Conservation (phyloP, 2,329 filamentous ascomycete species). For the Albophoma yamanashiensis region DNA sequence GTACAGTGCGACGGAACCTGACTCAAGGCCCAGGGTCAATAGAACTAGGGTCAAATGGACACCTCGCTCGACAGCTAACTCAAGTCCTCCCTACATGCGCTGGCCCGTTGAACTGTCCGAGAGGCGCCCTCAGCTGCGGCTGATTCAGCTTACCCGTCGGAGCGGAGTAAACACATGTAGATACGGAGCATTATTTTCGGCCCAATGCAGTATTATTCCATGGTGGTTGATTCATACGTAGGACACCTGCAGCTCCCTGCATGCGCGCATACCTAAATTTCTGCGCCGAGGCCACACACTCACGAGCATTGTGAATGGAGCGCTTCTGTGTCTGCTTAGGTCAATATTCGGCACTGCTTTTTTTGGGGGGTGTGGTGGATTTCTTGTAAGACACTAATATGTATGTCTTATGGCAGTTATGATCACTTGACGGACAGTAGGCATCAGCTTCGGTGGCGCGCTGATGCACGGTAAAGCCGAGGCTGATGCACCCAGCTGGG, state of each 20-base stretch:
- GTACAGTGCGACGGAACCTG: not conserved
- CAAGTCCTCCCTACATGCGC: not conserved
- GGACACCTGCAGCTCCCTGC: not conserved
- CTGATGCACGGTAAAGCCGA: not conserved
- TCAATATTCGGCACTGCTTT: not conserved
- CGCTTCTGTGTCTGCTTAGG: not conserved
- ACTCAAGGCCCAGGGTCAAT: not conserved
- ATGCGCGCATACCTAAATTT: not conserved
- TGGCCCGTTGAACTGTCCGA: too few relatives aligned
- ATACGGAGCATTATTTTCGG: not conserved
- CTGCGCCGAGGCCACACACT: not conserved
- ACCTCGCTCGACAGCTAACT: not conserved
- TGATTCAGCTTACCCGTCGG: slow-evolving; percentile 3
- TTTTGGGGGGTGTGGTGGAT: not conserved
- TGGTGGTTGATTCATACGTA: not conserved
- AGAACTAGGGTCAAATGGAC: not conserved
- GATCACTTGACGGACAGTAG: not conserved
- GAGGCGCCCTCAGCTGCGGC: slow-evolving; percentile 1
- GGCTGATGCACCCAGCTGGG: not conserved
- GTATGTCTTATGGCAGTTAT: not conserved
- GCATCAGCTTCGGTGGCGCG: not conserved
- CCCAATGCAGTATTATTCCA: not conserved
- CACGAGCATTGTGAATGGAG: not conserved
- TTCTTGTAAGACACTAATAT: not conserved
- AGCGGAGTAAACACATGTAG: not conserved